Base-by-base conservation (phyloP, 2,329 filamentous ascomycete genomes). In the Talaromyces sp. region DNA sequence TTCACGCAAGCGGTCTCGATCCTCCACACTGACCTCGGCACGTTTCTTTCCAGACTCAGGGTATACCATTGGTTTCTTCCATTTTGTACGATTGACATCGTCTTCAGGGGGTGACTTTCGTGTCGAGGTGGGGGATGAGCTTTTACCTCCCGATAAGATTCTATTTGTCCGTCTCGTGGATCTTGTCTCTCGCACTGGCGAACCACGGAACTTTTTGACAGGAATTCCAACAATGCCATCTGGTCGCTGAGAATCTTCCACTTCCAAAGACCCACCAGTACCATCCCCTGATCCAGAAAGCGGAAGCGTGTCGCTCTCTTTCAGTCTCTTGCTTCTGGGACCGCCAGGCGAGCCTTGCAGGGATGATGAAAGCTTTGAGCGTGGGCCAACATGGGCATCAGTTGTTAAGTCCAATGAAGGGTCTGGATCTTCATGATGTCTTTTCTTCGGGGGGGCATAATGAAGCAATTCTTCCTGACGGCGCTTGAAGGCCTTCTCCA, bases 1-100 rank as follows among this genome's bases (percentile, higher is more conserved):
- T 57, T 95, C 89, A 55, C 96, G 87, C 2, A 99, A 81, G 37
- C 90, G 82, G 17, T 80, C 75, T 30, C 97, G 66, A 58, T 79
- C 77, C 22, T 72, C 66, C 17, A 68, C 70, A 36, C 70, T 70
- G 5, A 80, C 76, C 52, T 75, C 75, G 9, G 74, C 75, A 52
- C 73, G 77, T 54, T 74, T 77, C 61, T 76, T 78, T 8, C 77
- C 77, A n/a, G 61, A 62, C 35, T 65, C 69, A 2, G 77, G 77
- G 55, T 78, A 80, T 1, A 76, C 67, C 51, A 80, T 63, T 13
- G 77, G 68, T 19, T 69, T 75, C 43, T 58, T 51, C 69, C 68
- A 71, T 19, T 63, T 67, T 10, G 62, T 47, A n/a, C 61, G 56
- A 24, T 60, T 57, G 4, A 47, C 42, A 42, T 66, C 57, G 32